These are phyloP conservation scores for Talaromyces sp. DNA, from an alignment of 2,329 filamentous ascomycete genomes.

Conservation along the genomic window DNA sequence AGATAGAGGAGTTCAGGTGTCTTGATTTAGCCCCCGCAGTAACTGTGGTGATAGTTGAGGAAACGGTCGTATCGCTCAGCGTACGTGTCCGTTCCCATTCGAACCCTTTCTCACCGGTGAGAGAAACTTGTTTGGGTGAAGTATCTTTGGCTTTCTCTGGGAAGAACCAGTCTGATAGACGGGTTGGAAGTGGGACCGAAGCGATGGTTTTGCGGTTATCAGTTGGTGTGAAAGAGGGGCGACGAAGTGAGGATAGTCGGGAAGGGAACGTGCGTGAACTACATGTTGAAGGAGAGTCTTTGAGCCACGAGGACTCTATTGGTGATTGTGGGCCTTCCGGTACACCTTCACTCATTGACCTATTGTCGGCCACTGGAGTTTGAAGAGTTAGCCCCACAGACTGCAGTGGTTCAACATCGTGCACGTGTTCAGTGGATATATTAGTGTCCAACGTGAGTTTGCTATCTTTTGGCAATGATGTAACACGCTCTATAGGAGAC, in stretches of 20 bases:
- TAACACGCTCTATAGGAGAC: constrained; percentile 9
- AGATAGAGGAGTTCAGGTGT: constrained; percentile 30
- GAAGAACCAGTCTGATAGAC: constrained; percentile 37
- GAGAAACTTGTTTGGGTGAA: constrained; percentile 13
- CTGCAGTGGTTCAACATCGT: neutral
- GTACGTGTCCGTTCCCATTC: constrained; percentile 35
- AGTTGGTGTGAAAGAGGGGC: constrained; percentile 23
- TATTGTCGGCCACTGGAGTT: neutral
- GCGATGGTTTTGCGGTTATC: constrained; percentile 19
- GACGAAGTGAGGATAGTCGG: constrained; percentile 24
- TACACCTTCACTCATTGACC: neutral
- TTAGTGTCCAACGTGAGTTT: constrained; percentile 5
- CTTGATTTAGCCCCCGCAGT: constrained; percentile 18
- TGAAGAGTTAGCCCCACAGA: neutral
- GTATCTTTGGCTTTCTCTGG: constrained; percentile 17
- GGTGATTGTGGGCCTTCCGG: neutral
- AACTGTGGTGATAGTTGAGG: constrained; percentile 31
- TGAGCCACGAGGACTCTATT: constrained; percentile 1
- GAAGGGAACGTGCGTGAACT: constrained; percentile 27
- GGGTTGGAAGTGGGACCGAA: constrained; percentile 26
- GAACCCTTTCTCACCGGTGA: constrained; percentile 22
- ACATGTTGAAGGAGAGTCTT: constrained; percentile 16
- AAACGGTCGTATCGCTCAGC: constrained; percentile 39
- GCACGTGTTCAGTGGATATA: constrained; percentile 1
- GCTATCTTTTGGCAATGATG: constrained; percentile 16